These are phyloP conservation scores for Talinum fruticosum DNA, from an alignment of 148 eudicot genomes.

Conservation along the genomic window DNA sequence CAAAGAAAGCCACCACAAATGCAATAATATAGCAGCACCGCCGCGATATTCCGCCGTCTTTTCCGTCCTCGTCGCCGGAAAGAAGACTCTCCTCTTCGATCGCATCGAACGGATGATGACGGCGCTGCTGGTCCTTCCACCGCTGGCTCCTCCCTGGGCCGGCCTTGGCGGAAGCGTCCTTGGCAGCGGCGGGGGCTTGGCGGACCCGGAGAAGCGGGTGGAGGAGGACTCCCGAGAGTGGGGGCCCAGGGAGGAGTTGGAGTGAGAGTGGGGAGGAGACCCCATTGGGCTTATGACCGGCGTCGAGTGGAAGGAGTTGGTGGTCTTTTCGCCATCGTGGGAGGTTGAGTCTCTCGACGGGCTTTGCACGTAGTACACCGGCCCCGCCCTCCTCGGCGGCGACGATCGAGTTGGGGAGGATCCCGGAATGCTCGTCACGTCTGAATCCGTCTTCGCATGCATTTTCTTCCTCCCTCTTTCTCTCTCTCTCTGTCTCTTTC, in stretches of 20 bases:
- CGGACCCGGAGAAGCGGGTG: conserved; percentile 71
- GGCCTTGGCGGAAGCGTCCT: conserved; percentile 22
- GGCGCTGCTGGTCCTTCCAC: conserved; percentile 14
- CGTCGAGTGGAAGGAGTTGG: conserved; percentile 74
- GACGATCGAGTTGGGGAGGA: conserved; percentile 70
- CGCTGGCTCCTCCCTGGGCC: conserved; percentile 22
- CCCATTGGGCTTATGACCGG: conserved; percentile 78
- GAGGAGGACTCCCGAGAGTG: conserved; percentile 84
- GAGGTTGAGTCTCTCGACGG: conserved; percentile 72
- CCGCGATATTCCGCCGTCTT: conserved; percentile 27
- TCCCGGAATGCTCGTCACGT: conserved; percentile 59
- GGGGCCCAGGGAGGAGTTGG: conserved; percentile 52
- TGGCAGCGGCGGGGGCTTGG: conserved; percentile 42
- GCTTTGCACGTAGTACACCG: conserved; percentile 86
- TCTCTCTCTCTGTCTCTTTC: neutral
- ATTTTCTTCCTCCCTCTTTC: conserved; percentile 3
- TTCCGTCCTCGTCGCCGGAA: conserved; percentile 40
- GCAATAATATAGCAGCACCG: conserved; percentile 50
- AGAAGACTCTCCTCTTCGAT: conserved; percentile 75
- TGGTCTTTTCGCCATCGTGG: conserved; percentile 76
- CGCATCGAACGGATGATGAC: conserved; percentile 48
- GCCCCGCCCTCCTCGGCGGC: conserved; percentile 39
- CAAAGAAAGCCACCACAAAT: conserved; percentile 58
- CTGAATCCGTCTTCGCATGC: conserved; percentile 86
- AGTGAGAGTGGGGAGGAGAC: conserved; percentile 57